These are phyloP conservation scores for Kandelia obovata DNA, from an alignment of 345 rosid species.

Conservation along the genomic window DNA sequence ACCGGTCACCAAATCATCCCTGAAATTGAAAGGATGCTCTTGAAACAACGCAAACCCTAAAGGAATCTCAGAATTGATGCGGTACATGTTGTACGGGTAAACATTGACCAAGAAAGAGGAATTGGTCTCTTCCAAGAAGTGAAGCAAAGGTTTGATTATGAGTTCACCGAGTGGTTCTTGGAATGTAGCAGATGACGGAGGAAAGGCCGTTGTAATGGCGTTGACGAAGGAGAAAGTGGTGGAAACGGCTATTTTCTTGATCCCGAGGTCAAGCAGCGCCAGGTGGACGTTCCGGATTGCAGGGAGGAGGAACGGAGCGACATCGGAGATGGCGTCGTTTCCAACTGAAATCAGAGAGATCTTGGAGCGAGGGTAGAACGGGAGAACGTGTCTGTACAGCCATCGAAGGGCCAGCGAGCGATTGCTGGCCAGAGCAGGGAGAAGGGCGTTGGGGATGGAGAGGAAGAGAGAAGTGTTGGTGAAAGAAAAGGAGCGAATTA, in stretches of 20 bases:
- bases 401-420: conserved; percentile 69
- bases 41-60: conserved; percentile 82
- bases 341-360: conserved; percentile 82
- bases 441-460: conserved; percentile 67
- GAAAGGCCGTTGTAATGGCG: conserved; percentile 62
- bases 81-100: conserved; percentile 77
- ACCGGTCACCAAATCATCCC: conserved; percentile 71
- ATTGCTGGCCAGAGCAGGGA: conserved; percentile 68
- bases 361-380: conserved; percentile 72
- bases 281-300: conserved; percentile 59
- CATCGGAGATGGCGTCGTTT: conserved; percentile 47
- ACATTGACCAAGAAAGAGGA: conserved; percentile 77
- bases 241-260: conserved; percentile 56
- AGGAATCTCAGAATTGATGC: conserved; percentile 63
- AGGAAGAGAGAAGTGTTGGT: conserved; percentile 76
- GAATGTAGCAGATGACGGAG: conserved; percentile 73
- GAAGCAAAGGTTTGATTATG: conserved; percentile 65
- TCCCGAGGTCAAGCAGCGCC: conserved; percentile 62
- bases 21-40: conserved; percentile 66
- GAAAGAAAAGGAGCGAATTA: conserved; percentile 72
- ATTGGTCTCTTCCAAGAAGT: conserved; percentile 59
- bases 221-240: conserved; percentile 82
- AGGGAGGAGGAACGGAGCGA: conserved; percentile 51
- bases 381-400: conserved; percentile 72
- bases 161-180: conserved; percentile 58